Percentiles rank a stretch among this genome's conserved stretches.
These are phyloP conservation scores for Xerocomellus dryophilus DNA, from an alignment of 768 basidiomycete genomes.

Conservation along the genomic window DNA sequence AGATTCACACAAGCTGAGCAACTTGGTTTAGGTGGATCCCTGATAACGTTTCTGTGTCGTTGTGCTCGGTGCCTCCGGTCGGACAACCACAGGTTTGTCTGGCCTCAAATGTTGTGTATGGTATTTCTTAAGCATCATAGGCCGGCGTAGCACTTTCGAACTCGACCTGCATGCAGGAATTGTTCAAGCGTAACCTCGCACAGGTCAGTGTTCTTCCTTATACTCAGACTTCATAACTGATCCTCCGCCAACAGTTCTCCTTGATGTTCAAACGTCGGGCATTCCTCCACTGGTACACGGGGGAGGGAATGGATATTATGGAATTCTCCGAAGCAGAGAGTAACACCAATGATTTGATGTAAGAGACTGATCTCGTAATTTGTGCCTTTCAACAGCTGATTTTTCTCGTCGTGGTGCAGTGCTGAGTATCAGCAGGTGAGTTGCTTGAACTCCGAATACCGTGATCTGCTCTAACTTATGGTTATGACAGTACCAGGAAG, in stretches of 20 bases:
- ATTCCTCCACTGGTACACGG: constrained; percentile 89
- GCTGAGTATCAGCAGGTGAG: constrained; percentile 86
- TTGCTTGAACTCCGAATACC: background rate
- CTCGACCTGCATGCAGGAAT: constrained; percentile 80
- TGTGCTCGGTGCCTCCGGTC: constrained; percentile 81
- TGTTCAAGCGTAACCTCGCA: constrained; percentile 71
- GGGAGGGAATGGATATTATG: constrained; percentile 84
- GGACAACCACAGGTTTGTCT: constrained; percentile 63
- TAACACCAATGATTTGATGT: constrained; percentile 79
- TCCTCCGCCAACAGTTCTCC: constrained; percentile 49
- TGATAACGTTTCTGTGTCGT: constrained; percentile 81
- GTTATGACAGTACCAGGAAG: constrained; percentile 56
- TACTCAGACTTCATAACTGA: background rate
- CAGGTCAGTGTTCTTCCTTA: constrained; percentile 40
- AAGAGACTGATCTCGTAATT: constrained; percentile 31
- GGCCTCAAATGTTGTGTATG: background rate
- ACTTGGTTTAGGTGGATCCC: constrained; percentile 69
- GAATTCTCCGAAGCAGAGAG: constrained; percentile 88
- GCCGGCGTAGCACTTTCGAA: constrained; percentile 71
- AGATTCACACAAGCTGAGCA: constrained; percentile 1
- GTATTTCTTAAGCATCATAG: constrained; percentile 33
- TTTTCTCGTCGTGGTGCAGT: constrained; percentile 36
- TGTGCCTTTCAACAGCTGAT: constrained; percentile 1
- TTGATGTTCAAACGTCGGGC: constrained; percentile 82
- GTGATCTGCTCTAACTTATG: background rate